Percentiles rank a stretch among this genome's conserved stretches.
Evolutionary conservation across 768 basidiomycete species (phyloP).

Genomic region (Pulveroboletus frians): DNA sequence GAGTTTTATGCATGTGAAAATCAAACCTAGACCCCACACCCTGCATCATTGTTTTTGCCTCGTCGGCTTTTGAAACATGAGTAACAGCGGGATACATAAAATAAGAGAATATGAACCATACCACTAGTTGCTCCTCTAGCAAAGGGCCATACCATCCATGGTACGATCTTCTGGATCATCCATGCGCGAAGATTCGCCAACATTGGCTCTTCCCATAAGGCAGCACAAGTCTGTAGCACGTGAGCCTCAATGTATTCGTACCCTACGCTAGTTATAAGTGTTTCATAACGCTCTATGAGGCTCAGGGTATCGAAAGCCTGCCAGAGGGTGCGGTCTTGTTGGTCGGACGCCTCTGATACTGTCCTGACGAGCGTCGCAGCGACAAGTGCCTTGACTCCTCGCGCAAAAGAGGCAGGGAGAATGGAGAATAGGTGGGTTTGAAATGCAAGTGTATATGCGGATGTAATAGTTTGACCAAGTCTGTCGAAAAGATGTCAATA

Average conservation of each 20-base stretch:
- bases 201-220: conserved; percentile 65
- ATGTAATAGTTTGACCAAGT: conserved; percentile 53
- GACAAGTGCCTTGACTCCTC: conserved; percentile 64
- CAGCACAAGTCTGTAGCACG: conserved; percentile 59
- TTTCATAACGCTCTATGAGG: conserved; percentile 77
- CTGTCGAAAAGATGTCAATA: conserved; percentile 32
- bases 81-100: background rate
- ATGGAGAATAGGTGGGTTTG: conserved; percentile 70
- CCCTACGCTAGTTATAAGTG: conserved; percentile 75
- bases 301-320: conserved; percentile 63
- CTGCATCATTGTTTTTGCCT: conserved; percentile 66
- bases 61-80: conserved; percentile 50
- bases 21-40: conserved; percentile 82
- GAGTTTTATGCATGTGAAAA: conserved; percentile 86
- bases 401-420: conserved; percentile 63
- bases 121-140: conserved; percentile 58
- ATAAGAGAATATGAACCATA: conserved; percentile 27
- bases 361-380: conserved; percentile 44
- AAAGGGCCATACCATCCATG: conserved; percentile 83
- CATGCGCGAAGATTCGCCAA: conserved; percentile 59
- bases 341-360: conserved; percentile 21
- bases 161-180: conserved; percentile 76
- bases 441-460: conserved; percentile 62
- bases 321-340: conserved; percentile 43
- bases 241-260: conserved; percentile 81